Evolutionary conservation across 1,284 basidiomycete genomes (phyloP), one percentile per base, ranked within the genome.

Genomic region (Gastroboletus turbinatus): DNA sequence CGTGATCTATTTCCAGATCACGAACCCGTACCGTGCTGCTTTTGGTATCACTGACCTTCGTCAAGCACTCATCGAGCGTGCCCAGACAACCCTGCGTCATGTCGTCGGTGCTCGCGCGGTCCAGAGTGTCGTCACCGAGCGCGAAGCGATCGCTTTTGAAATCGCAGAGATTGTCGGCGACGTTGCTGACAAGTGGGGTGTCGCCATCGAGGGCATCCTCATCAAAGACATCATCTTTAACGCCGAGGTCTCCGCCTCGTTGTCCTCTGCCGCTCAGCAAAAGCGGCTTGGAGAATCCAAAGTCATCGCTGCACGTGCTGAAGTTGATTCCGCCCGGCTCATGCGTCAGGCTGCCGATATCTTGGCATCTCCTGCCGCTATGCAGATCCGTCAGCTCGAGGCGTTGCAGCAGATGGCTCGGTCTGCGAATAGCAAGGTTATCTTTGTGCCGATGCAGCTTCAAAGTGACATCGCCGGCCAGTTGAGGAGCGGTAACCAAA

Each of bases 381-480:
- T 98, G 93, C 94, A 97, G 75, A 98, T 98, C 71, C 82, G 96
- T 60, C 94, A 96, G 71, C 83, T 98, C 62, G 95, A 97, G 75
- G 93, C 94, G 39, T 77, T 85, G 69, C 83, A 85, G 74, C 78
- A 81, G 67, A 85, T 85, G 83, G 82, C 84, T 49, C 90, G 92
- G 74, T 84, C 82, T 11, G 83, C 88, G 23, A 81, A 81, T 63
- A 86, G 82, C 79, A 98, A 98, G 77, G 93, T 96, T 63, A 83
- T 96, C 57, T 96, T 97, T 67, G 94, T 94, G 23, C 92, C 92
- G n/a, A 94, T 94, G 92, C 88, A 91, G 60, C 79, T 92, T 38
- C 90, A 92, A 72, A 87, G 80, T 64, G 89, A 92, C 60, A 74
- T 91, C 35, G 74, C 77, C 19, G 75, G 78, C 40, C 82, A 86